Base-by-base conservation (phyloP, 1,284 basidiomycete genomes). In the Rhodotorula mucilaginosa region DNA sequence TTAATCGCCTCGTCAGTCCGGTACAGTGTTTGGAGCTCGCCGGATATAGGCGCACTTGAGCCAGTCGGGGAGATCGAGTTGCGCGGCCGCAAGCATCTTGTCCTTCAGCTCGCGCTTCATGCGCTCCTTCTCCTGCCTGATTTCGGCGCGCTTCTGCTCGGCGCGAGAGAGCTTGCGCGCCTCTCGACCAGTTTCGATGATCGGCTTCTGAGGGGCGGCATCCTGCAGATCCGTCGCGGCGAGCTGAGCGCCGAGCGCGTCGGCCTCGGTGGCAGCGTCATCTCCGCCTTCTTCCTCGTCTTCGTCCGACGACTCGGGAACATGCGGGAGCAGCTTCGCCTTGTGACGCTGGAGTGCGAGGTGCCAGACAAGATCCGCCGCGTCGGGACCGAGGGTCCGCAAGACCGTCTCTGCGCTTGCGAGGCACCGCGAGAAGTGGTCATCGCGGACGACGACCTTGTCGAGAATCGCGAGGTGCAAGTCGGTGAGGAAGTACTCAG, bases 291-390 rank as follows among this genome's bases (percentile, higher is more conserved):
- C 34, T 23, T 16, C 39, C n/a, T 56, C 58, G 4, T 26, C 58
- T n/a, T 52, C 58, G 31, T n/a, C 59, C 19, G 54, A 52, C 51
- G 61, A 26, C 26, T 52, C 29, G 46, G 57, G 57, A 8, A 44
- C 18, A 12, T 47, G 52, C 6, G 52, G 39, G 7, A 61, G 19
- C 47, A 58, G 44, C 48, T 60, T 66, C 5, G 44, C 13, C 23
- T 56, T 54, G 61, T 63, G 64, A 6, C 63, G 54, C 8, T 39
- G 26, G 18, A 64, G 23, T 5, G 49, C 58, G n/a, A 67, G 61
- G 31, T 70, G 69, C 61, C 65, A 70, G 54, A 70, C 58, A 26
- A 70, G 49, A 61, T 70, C 69, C n/a, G 26, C 15, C 2, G 69
- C 69, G 46, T 70, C 57, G 19, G 69, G 69, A 1, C 69, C 69